phyloP scores from a whole-genome alignment of 495 filamentous ascomycete genomes.

The Daldinia concentrica region DNA sequence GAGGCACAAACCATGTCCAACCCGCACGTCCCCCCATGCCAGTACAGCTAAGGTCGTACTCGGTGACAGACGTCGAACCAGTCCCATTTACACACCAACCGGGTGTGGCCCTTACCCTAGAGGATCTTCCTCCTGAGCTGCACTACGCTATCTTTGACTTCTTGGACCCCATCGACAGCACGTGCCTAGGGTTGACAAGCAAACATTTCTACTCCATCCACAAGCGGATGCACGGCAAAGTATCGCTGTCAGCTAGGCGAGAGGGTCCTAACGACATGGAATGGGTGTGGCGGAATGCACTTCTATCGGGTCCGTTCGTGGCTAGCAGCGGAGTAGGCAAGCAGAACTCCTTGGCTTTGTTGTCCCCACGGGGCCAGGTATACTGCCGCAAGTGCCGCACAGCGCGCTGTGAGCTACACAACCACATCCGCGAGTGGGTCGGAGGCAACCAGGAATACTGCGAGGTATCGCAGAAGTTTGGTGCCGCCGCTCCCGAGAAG shows the following conservation, averaged over 20 bases:
- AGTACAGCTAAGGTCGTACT: slow-evolving; percentile 50
- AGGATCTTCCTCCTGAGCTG: slow-evolving; percentile 65
- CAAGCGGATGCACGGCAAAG: slow-evolving; percentile 58
- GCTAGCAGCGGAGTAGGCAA: slow-evolving; percentile 41
- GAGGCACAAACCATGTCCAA: neutral
- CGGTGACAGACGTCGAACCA: slow-evolving; percentile 59
- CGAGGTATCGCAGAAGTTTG: slow-evolving; percentile 60
- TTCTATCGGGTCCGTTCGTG: slow-evolving; percentile 46
- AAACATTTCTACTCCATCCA: slow-evolving; percentile 61
- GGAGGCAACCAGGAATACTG: slow-evolving; percentile 60
- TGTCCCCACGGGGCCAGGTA: slow-evolving; percentile 56
- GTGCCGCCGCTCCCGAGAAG: slow-evolving; percentile 48
- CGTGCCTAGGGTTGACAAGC: slow-evolving; percentile 63
- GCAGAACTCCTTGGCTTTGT: slow-evolving; percentile 49
- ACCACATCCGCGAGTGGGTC: slow-evolving; percentile 64
- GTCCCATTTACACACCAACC: slow-evolving; percentile 53
- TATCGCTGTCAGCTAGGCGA: slow-evolving; percentile 58
- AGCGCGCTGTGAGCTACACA: slow-evolving; percentile 62
- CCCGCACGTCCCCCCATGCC: slow-evolving; percentile 20
- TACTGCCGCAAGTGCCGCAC: slow-evolving; percentile 63
- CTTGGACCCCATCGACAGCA: slow-evolving; percentile 65
- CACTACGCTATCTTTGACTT: slow-evolving; percentile 64
- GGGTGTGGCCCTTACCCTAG: slow-evolving; percentile 48
- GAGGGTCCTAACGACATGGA: slow-evolving; percentile 64
- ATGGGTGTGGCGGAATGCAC: slow-evolving; percentile 61